Base-by-base conservation (phyloP, 805 yeast genomes). In the Teunomyces tritomae region DNA sequence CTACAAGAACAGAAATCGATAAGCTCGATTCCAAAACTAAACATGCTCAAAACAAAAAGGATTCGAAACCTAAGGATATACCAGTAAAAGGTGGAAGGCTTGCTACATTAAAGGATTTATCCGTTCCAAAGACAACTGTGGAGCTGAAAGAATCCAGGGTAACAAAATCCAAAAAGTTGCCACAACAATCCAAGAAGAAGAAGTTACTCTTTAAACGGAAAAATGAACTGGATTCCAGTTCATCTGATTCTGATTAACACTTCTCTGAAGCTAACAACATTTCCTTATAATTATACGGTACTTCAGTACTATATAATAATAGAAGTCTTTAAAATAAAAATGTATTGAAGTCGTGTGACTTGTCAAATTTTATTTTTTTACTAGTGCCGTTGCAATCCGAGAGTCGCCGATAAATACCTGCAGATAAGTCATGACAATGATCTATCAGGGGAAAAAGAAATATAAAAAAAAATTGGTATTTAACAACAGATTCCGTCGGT, bases 371-470 rank as follows among this genome's bases (percentile, higher is more conserved):
- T n/a, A 8, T 13, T 9, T 2, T 17, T n/a, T 5, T 30, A 30
- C 5, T 6, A 8, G 13, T 28, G n/a, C 11, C 13, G 32, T 35
- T 16, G 17, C 32, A 13, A 16, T 14, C 39, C 39, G 39, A 35
- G 13, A 10, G 10, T 35, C 26, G 28, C 39, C 39, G 39, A 26
- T 35, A 16, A 9, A 3, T 8, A 3, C 39, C 39, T 35, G 39
- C 20, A 16, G n/a, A 35, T 35, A 35, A 20, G 7, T 3, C 14
- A 3, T 11, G 27, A 5, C 8, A 8, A 20, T 10, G 30, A 20
- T 26, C 16, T 33, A 24, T 6, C 26, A 27, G 6, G 34, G 37
- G 8, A 30, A 45, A 28, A 45, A 26, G 16, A 27, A 47, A 47
- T 16, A 10, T 10, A 32, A 35, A 10, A 13, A 35, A 42, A 10